These are phyloP conservation scores for Fusarium cyanostomum DNA, from an alignment of 2,329 filamentous ascomycete genomes.

Conservation along the genomic window DNA sequence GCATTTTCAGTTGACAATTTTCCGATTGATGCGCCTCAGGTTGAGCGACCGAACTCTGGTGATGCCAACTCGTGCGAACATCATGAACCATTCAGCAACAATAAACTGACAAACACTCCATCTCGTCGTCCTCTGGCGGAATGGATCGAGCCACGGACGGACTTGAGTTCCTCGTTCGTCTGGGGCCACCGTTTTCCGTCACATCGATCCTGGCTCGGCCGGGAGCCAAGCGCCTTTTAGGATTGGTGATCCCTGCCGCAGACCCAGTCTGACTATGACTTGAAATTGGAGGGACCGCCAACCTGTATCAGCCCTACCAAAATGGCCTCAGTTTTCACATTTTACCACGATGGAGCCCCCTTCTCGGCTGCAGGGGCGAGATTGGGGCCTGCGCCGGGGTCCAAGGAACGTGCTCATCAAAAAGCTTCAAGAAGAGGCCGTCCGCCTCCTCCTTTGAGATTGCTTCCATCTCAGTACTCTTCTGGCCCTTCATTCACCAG, in stretches of 20 bases:
- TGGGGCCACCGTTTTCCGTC: slow-evolving; percentile 19
- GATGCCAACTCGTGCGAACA: neutral
- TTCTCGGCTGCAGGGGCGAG: slow-evolving; percentile 16
- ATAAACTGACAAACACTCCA: slow-evolving; percentile 16
- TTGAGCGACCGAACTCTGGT: neutral
- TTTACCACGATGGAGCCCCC: neutral
- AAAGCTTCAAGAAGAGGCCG: slow-evolving; percentile 5
- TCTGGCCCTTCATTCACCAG: slow-evolving; percentile 19
- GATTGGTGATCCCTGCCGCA: slow-evolving; percentile 5
- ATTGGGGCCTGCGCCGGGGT: slow-evolving; percentile 24
- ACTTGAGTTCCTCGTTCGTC: slow-evolving; percentile 8
- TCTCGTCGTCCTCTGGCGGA: neutral
- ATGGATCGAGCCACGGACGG: slow-evolving; percentile 35
- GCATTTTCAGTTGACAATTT: neutral
- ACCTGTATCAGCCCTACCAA: slow-evolving; percentile 41
- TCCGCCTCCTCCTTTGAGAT: neutral
- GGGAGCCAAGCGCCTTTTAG: neutral
- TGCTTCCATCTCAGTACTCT: neutral
- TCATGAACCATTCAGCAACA: neutral
- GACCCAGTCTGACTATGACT: slow-evolving; percentile 10
- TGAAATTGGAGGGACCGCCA: slow-evolving; percentile 41
- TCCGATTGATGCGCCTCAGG: neutral
- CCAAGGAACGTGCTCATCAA: neutral
- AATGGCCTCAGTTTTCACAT: slow-evolving; percentile 34
- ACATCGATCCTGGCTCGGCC: slow-evolving; percentile 9